A percentile compares a stretch with the other conserved stretches of the same genome.
phyloP scores from a whole-genome alignment of 257 asterid genomes.

The Solanum boliviense region DNA sequence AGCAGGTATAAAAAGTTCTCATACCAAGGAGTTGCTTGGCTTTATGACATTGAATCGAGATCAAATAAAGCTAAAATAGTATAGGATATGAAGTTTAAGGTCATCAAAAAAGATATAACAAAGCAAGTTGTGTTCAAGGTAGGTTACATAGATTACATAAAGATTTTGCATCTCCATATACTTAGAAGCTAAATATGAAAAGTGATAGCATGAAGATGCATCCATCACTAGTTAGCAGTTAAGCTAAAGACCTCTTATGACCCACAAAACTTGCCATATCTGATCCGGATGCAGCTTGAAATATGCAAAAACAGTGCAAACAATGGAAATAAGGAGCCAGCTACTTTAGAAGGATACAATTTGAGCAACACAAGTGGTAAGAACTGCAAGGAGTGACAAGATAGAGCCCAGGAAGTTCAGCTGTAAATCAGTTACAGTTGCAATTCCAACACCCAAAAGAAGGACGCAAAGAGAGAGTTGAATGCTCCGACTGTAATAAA shows the following conservation, averaged over 20 bases:
- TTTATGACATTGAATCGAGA: background rate
- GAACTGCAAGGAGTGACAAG: conserved; percentile 75
- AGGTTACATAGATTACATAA: background rate
- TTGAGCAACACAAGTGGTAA: conserved; percentile 85
- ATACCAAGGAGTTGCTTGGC: background rate
- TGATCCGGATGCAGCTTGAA: background rate
- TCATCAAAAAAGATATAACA: background rate
- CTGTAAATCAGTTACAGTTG: conserved; percentile 85
- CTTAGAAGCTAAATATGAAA: background rate
- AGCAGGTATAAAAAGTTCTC: background rate
- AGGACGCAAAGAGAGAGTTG: conserved; percentile 58
- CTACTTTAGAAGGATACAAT: conserved; percentile 61
- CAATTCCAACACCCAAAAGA: conserved; percentile 87
- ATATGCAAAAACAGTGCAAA: background rate
- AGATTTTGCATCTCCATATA: background rate
- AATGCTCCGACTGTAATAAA: conserved; percentile 53
- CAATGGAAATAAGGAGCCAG: conserved; percentile 1
- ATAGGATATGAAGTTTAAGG: background rate
- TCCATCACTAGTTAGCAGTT: background rate
- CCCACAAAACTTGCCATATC: background rate
- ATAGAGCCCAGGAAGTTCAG: conserved; percentile 71
- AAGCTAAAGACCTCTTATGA: background rate
- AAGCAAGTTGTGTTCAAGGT: background rate
- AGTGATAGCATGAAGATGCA: background rate
- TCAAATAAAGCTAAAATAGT: background rate